phyloP scores from a whole-genome alignment of 805 yeast species.

The Candida alai region DNA sequence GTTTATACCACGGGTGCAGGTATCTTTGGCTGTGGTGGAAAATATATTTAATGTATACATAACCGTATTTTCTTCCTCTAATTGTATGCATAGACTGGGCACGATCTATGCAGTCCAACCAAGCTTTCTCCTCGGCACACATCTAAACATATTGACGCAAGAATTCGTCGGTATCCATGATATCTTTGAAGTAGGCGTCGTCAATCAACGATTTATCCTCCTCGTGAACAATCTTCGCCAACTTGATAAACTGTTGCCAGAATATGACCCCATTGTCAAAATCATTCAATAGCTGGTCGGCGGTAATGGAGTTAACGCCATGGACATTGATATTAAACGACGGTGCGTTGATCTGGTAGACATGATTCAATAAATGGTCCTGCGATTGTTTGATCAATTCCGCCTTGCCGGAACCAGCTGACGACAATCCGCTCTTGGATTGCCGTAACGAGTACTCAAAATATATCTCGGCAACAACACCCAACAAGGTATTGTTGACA shows the following conservation, averaged over 20 bases:
- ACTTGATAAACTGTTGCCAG: slow-evolving; percentile 31
- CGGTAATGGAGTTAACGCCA: slow-evolving; percentile 37
- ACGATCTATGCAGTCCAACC: too few species aligned
- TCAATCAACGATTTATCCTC: slow-evolving; percentile 24
- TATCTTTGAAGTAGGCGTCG: slow-evolving; percentile 19
- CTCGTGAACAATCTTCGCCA: slow-evolving; percentile 23
- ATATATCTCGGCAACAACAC: slow-evolving; percentile 53
- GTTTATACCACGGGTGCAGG: too few species aligned
- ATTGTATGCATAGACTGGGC: too few species aligned
- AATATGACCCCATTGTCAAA: slow-evolving; percentile 29
- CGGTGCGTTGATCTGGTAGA: slow-evolving; percentile 35
- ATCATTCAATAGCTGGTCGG: slow-evolving; percentile 27
- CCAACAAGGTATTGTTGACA: slow-evolving; percentile 60
- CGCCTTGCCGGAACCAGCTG: slow-evolving; percentile 19
- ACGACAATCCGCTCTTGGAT: slow-evolving; percentile 19
- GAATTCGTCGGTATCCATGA: slow-evolving; percentile 29
- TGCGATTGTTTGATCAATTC: slow-evolving; percentile 23
- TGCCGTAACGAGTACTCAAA: slow-evolving; percentile 40
- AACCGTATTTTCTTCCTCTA: too few species aligned
- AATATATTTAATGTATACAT: too few species aligned
- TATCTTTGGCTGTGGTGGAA: too few species aligned
- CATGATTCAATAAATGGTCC: slow-evolving; percentile 32
- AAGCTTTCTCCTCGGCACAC: too few species aligned
- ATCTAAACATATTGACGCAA: too few species aligned
- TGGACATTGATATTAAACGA: slow-evolving; percentile 40